Evolutionary conservation across 768 basidiomycete species (phyloP).

Genomic region (Tylopilus sp.): DNA sequence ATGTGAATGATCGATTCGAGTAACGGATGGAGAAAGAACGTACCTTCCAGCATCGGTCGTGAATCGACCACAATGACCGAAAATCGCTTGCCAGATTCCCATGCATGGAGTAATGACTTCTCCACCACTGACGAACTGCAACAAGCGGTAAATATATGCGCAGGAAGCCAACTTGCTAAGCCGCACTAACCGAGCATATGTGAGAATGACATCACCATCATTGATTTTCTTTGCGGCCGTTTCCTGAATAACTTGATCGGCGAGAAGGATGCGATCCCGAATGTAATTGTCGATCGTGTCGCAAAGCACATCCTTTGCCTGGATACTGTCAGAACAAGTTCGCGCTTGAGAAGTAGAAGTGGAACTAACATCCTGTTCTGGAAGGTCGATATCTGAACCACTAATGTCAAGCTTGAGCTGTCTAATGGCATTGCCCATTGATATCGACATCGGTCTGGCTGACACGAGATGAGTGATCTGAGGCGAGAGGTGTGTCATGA

Average conservation of each 20-base stretch:
- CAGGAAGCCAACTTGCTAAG: background rate
- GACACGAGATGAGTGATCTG: conserved; percentile 89
- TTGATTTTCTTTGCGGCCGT: conserved; percentile 91
- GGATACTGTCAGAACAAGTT: conserved; percentile 4
- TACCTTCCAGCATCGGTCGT: conserved; percentile 90
- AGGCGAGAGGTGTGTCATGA: conserved; percentile 88
- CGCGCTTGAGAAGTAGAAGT: background rate
- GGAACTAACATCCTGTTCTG: conserved; percentile 82
- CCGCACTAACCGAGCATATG: conserved; percentile 75
- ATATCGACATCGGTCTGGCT: conserved; percentile 86
- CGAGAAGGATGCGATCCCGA: conserved; percentile 87
- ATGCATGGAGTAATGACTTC: conserved; percentile 77
- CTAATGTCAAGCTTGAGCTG: conserved; percentile 96
- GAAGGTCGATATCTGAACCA: conserved; percentile 85
- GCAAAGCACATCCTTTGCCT: conserved; percentile 88
- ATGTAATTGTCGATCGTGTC: conserved; percentile 90
- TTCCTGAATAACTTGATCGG: conserved; percentile 90
- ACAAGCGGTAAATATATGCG: conserved; percentile 3
- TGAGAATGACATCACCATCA: conserved; percentile 88
- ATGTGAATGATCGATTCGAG: background rate
- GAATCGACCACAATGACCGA: conserved; percentile 94
- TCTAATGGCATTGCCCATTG: conserved; percentile 92
- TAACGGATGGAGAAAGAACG: background rate
- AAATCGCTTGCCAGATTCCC: conserved; percentile 70
- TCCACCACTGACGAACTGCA: conserved; percentile 91